Evolutionary conservation across 495 filamentous ascomycete species (phyloP).

Genomic region (Podospora sp.): DNA sequence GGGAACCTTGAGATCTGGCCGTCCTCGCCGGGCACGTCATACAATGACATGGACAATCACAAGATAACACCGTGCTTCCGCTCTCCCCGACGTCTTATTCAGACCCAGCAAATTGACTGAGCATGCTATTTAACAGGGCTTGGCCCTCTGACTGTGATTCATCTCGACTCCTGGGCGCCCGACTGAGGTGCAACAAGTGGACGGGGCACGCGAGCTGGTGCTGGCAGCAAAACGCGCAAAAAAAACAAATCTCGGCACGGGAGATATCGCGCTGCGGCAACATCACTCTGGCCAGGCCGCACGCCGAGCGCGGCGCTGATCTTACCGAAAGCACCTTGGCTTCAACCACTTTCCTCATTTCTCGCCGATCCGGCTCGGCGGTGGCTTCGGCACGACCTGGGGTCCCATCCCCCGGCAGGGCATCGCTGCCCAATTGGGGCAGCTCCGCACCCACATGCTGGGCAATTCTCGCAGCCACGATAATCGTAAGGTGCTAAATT

Average conservation of each 20-base stretch:
- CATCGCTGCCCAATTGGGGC: neutral
- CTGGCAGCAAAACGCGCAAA: no score
- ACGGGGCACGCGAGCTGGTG: no score
- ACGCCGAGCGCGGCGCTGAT: slow-evolving; percentile 1
- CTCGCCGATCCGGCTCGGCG: slow-evolving; percentile 1
- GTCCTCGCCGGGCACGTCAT: neutral
- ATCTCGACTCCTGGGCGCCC: no score
- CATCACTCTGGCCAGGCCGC: neutral
- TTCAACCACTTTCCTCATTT: neutral
- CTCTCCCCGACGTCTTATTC: neutral
- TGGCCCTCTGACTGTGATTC: no score
- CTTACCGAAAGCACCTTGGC: neutral
- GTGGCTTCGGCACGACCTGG: neutral
- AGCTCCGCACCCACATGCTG: neutral
- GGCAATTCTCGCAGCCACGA: neutral
- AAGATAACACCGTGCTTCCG: neutral
- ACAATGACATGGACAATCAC: neutral
- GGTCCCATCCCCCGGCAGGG: neutral
- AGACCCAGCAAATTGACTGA: no score
- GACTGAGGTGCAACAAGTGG: no score
- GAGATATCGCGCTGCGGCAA: neutral
- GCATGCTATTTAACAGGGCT: no score
- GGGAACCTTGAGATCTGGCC: neutral
- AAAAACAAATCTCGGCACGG: neutral
- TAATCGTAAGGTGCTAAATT: neutral